These are phyloP conservation scores for Nicotiana tabacum DNA, from an alignment of 257 asterid species.

Conservation along the genomic window DNA sequence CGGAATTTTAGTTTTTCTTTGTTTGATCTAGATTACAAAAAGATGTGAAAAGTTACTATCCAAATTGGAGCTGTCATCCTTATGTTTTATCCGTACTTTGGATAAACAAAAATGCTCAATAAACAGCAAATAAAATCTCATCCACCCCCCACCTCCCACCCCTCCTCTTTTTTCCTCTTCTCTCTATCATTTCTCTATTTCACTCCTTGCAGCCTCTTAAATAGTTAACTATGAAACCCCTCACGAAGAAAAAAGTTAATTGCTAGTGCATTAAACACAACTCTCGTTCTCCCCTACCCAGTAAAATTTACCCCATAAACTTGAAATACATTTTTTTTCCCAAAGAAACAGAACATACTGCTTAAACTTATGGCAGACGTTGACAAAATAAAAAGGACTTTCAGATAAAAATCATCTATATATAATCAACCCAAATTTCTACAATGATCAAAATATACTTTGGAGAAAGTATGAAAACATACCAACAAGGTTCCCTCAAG, in stretches of 20 bases:
- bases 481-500: conserved; percentile 95
- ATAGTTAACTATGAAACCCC: background rate
- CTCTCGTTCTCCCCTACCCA: background rate
- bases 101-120: too few relatives aligned
- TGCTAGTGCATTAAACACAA: background rate
- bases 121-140: too few relatives aligned
- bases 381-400: background rate
- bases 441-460: background rate
- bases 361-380: background rate
- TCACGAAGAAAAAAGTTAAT: background rate
- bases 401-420: background rate
- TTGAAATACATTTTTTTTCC: background rate
- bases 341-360: background rate
- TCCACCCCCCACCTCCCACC: too few relatives aligned
- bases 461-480: conserved; percentile 8
- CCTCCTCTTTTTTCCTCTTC: too few relatives aligned
- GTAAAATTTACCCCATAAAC: background rate
- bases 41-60: too few relatives aligned
- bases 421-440: background rate
- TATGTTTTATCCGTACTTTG: too few relatives aligned
- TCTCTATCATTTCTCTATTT: too few relatives aligned
- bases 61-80: too few relatives aligned
- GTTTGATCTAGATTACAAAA: too few relatives aligned
- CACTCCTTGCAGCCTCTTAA: background rate
- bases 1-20: too few relatives aligned